Conservation (phyloP, 2,329 filamentous ascomycete genomes). For the Elsinoe batatas region DNA sequence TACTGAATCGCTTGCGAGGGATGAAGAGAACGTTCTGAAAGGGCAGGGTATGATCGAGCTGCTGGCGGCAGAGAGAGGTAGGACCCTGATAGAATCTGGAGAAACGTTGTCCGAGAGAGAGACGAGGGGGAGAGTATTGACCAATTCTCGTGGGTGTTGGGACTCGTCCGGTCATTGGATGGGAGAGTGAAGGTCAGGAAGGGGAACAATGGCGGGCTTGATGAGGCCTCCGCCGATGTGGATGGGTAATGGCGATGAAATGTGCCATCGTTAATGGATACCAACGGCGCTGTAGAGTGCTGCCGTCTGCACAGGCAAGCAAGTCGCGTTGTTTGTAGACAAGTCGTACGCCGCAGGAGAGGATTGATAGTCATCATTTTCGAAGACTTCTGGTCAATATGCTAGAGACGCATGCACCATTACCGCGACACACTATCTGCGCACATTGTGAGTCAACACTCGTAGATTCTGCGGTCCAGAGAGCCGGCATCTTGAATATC, state of each 20-base stretch:
- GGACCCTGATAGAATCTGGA: constrained; percentile 67
- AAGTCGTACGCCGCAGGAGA: too few species aligned
- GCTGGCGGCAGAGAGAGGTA: constrained; percentile 65
- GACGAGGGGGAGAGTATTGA: constrained; percentile 72
- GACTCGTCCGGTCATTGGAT: constrained; percentile 35
- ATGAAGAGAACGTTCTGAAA: constrained; percentile 50
- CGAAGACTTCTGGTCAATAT: too few species aligned
- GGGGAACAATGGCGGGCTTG: constrained; percentile 65
- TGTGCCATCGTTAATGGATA: constrained; percentile 66
- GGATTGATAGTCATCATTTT: too few species aligned
- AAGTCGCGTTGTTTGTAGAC: too few species aligned
- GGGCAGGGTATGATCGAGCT: constrained; percentile 68
- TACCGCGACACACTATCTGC: too few species aligned
- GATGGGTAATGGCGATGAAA: constrained; percentile 69
- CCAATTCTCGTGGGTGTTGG: constrained; percentile 43
- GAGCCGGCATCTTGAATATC: too few species aligned
- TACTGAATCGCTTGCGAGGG: constrained; percentile 67
- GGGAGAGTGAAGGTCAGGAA: constrained; percentile 61
- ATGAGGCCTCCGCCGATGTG: constrained; percentile 33
- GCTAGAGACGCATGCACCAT: too few species aligned
- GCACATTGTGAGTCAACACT: too few species aligned
- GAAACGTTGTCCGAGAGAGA: constrained; percentile 69
- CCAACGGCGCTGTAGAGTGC: constrained; percentile 22
- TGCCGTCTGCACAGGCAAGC: background rate
- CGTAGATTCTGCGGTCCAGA: too few species aligned